Evolutionary conservation across 371 early-diverging fungal genomes (phyloP), one percentile per base, ranked within the genome.

Genomic region (Dichotomocladium elegans): DNA sequence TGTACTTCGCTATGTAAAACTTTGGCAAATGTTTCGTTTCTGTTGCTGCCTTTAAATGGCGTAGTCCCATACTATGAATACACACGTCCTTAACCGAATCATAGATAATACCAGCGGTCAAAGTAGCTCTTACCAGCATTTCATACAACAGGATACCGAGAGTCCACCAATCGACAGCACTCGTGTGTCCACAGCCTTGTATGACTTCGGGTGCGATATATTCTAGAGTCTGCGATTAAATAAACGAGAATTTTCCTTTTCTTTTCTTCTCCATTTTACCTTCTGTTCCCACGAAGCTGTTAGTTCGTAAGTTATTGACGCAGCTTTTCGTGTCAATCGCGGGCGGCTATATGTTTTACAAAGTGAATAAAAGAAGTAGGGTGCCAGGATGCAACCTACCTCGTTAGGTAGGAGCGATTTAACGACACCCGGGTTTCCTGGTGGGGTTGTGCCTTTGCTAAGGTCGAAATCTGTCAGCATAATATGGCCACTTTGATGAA

Each of bases 121-220:
- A 55, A 83, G 79, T 19, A 96, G 64, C 34, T 61, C 74, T 67
- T 72, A 85, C 88, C 62, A 97, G 81, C 95, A 99, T 95, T 72
- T 98, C 98, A 65, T 90, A 99, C 4, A 99, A 78, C 31, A 99
- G 76, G 24, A 99, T 94, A n/a, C 99, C 35, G 67, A 99, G 66
- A 11, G 98, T 94, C 99, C 99, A 99, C 93, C 99, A 96, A 73
- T 99, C 99, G 4, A 96, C 97, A 1, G 88, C 82, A 60, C 85
- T 86, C 24, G 98, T 91, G 71, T 99, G 97, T 4, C 98, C 98
- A 50, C 80, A 71, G 26, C 94, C 95, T 44, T 83, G 81, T 62
- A 92, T 88, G 6, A 92, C 89, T 73, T 97, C 98, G 12, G 99
- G 98, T 5, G 98, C 95, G 72, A 98, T 90, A 65, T 94, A 94